Evolutionary conservation across 148 eudicot genomes (phyloP).

Genomic region (Silene uniflora): DNA sequence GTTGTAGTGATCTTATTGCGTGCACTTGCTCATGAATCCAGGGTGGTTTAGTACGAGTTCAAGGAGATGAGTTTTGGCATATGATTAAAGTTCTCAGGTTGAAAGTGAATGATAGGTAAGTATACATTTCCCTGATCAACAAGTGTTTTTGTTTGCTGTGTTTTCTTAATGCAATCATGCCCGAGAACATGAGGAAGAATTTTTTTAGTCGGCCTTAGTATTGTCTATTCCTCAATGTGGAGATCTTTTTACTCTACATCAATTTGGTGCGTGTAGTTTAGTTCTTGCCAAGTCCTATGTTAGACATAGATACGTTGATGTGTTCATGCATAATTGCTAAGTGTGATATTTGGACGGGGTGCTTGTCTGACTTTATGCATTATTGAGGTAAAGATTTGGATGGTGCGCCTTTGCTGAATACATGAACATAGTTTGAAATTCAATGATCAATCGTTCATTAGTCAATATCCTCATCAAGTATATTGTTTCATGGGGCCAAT

Average conservation of each 20-base stretch:
- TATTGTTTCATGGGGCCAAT: neutral
- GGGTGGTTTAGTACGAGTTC: conserved; percentile 61
- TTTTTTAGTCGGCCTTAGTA: neutral
- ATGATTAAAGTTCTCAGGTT: conserved; percentile 85
- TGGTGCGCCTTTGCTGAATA: neutral
- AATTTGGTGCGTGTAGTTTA: neutral
- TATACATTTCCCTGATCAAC: neutral
- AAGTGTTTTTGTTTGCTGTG: neutral
- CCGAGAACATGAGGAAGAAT: neutral
- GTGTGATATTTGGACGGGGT: neutral
- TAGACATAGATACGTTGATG: neutral
- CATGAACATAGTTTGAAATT: neutral
- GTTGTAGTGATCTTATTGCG: neutral
- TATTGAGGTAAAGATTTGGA: neutral
- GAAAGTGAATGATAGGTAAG: conserved; percentile 64
- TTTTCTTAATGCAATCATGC: neutral
- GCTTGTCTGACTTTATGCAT: neutral
- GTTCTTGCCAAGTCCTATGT: neutral
- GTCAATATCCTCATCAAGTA: conserved; percentile 1
- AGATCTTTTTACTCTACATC: neutral
- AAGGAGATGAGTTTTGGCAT: conserved; percentile 98
- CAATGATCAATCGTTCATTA: neutral
- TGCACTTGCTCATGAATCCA: conserved; percentile 20
- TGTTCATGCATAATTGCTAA: neutral
- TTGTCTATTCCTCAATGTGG: neutral